Evolutionary conservation across 345 rosid species (phyloP).

Genomic region (Eucalyptus coolabah): DNA sequence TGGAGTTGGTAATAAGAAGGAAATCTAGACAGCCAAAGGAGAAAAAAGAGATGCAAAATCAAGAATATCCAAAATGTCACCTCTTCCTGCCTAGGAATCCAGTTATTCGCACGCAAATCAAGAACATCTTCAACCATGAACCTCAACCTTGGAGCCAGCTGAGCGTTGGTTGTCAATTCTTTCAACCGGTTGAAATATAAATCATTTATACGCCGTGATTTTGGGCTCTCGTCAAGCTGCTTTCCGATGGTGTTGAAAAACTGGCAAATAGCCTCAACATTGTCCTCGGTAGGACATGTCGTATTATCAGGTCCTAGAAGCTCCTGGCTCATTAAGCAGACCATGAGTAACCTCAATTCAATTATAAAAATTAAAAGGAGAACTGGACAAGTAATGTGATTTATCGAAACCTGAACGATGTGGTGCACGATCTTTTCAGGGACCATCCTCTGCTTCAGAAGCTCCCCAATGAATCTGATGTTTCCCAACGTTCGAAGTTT

Average conservation of each 20-base stretch:
- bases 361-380: background rate
- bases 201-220: constrained; percentile 54
- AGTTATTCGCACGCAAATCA: constrained; percentile 65
- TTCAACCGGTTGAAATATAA: constrained; percentile 44
- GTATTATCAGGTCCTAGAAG: constrained; percentile 57
- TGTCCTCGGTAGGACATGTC: constrained; percentile 70
- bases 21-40: background rate
- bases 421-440: constrained; percentile 74
- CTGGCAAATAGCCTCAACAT: constrained; percentile 84
- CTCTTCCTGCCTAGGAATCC: constrained; percentile 96
- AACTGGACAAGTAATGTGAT: background rate
- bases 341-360: background rate
- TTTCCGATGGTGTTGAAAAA: constrained; percentile 76
- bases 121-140: constrained; percentile 82
- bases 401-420: constrained; percentile 48
- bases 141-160: constrained; percentile 47
- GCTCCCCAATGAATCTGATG: constrained; percentile 85
- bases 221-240: constrained; percentile 66
- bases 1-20: background rate
- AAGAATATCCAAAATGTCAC: constrained; percentile 8
- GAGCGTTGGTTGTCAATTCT: constrained; percentile 42
- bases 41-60: background rate
- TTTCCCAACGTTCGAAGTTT: constrained; percentile 82
- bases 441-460: constrained; percentile 88
- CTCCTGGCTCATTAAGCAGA: constrained; percentile 29